Evolutionary conservation across 768 basidiomycete species (phyloP), one percentile per base, ranked within the genome.

Genomic region (Kwoniella sp.): DNA sequence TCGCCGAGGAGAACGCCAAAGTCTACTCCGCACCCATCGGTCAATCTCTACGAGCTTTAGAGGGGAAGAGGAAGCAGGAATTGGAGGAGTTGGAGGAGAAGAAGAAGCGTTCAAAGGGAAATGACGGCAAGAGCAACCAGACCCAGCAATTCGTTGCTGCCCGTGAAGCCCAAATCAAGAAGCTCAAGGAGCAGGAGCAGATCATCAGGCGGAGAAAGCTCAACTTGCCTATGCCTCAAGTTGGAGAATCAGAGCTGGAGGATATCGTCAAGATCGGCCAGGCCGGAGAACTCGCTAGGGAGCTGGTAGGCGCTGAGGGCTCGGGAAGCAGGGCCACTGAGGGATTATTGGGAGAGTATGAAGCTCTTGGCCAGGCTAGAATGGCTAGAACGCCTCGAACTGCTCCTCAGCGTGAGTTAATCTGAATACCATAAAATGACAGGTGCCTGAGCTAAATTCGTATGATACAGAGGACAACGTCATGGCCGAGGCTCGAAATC

Each of bases 211-310:
- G 96, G 68, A 82, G 91, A 69, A 91, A 90, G 80, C 83, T 99
- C 27, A 85, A 86, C 58, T 83, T 99, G 15, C 96, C 96, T 0
- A 81, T 82, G 25, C 91, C 95, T 6, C 96, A 99, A 73, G 96
- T 99, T 17, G 90, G 92, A 9, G 96, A 99, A 81, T 81, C 85
- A 2, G 96, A 99, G 80, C 81, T 99, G 55, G 96, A 98, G 81
- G 93, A 97, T 68, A 97, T 99, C 65, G 95, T 96, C 68, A 99
- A 98, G 83, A 97, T 98, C 74, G 96, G 96, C 0, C 87, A 90
- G 77, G 89, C 90, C 0, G 89, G 92, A 2, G 93, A 95, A 82
- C 88, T 86, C 71, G 90, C 95, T 19, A 88, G 92, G 53, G 86
- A 89, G 3, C 75, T 97, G 69, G 92, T 77, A 15, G 74, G 67